phyloP scores from a whole-genome alignment of 805 yeast genomes.

The Lachancea sp. region DNA sequence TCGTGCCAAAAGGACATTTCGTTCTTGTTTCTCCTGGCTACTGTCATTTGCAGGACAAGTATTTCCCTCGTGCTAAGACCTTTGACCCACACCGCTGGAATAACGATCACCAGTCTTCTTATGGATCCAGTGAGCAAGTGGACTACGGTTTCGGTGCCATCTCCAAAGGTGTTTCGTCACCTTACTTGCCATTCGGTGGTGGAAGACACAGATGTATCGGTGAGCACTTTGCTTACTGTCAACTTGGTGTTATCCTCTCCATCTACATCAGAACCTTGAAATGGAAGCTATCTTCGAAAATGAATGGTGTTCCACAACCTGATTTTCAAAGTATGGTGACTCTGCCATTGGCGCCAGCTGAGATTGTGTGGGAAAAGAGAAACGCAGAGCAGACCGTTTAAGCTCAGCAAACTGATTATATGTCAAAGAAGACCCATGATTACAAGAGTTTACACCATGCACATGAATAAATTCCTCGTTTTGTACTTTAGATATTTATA shows the following conservation, averaged over 20 bases:
- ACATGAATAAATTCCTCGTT: not conserved
- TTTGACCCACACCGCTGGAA: constrained; percentile 92
- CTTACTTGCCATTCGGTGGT: constrained; percentile 97
- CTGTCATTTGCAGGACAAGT: constrained; percentile 67
- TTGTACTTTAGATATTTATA: constrained; percentile 7
- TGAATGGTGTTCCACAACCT: constrained; percentile 49
- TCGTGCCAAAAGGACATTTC: constrained; percentile 84
- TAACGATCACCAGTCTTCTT: constrained; percentile 32
- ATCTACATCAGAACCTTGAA: constrained; percentile 67
- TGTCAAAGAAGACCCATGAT: not conserved
- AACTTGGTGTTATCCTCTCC: constrained; percentile 77
- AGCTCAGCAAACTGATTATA: not conserved
- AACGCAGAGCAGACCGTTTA: constrained; percentile 20
- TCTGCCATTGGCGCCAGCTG: constrained; percentile 74
- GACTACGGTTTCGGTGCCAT: constrained; percentile 98
- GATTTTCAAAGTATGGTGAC: constrained; percentile 92
- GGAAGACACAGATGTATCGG: constrained; percentile 99
- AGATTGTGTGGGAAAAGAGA: constrained; percentile 67
- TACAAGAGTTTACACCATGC: not conserved
- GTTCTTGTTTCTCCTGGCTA: constrained; percentile 94
- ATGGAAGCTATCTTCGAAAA: constrained; percentile 63
- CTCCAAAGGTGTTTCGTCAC: constrained; percentile 91
- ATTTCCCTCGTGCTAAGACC: constrained; percentile 66
- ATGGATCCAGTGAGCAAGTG: constrained; percentile 37
- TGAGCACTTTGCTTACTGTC: constrained; percentile 94